Base-by-base conservation (phyloP, 2,329 filamentous ascomycete genomes). In the Fusarium sp. region DNA sequence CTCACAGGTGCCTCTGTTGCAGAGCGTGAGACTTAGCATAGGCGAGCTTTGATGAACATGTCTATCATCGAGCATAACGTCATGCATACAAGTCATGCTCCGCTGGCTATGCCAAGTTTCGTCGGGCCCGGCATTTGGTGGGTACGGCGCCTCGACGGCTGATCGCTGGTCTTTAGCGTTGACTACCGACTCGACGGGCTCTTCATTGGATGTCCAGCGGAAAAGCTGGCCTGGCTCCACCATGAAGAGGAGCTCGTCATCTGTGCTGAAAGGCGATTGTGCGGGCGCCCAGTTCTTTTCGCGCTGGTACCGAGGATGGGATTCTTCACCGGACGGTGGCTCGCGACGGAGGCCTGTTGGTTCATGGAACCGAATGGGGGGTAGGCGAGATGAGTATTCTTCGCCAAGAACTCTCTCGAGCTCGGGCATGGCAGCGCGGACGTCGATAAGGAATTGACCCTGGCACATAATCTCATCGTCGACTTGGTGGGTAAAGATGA, bases 1-100 rank as follows among this genome's bases (percentile, higher is more conserved):
- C 7, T 68, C 34, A 40, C 70, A 72, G 11, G 40, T 22, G 10
- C 67, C 70, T 20, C 70, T 54, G 11, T 72, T 66, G 52, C 70
- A 72, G 20, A 72, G 61, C 7, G 70, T 72, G 5, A 72, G 11
- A 22, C 67, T 69, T 2, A 72, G 49, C 69, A 72, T 72, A 1
- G 70, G 70, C 0, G 69, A 63, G n/a, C 69, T 72, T 38, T 72
- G 70, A 20, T 72, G 70, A 18, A 72, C 69, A 31, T 66, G 51
- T 13, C 39, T 48, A 0, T 72, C 54, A 3, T 66, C 48, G 24
- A 60, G 39, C 54, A 68, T 63, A 2, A 72, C 70, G 39, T 72
- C 70, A 34, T 72, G 63, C 7, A 72, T 52, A 34, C 70, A 72
- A 7, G 69, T 71, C 39, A 46, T 54, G 20, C 24, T 51, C 4